Conservation (phyloP, 1,284 basidiomycete genomes). For the Amylostereum areolatum region DNA sequence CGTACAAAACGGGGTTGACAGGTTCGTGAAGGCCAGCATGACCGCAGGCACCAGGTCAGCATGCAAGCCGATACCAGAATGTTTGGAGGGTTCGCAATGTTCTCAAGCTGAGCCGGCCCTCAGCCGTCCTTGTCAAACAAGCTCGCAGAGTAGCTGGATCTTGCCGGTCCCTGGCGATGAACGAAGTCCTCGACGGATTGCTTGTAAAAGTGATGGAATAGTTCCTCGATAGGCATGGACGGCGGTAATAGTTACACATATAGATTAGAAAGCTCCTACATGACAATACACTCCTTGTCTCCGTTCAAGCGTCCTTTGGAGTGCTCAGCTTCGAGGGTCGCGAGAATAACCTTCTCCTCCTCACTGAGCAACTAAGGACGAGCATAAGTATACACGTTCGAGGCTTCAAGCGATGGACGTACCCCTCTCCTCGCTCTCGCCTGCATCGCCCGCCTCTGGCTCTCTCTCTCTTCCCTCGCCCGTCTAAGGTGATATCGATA, state of each 20-base stretch:
- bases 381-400: slow-evolving; percentile 4
- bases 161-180: too few relatives aligned
- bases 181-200: too few relatives aligned
- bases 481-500: slow-evolving; percentile 40
- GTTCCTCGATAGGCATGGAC: background rate
- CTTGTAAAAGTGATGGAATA: too few relatives aligned
- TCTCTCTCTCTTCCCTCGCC: slow-evolving; percentile 64
- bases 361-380: slow-evolving; percentile 26
- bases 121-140: too few relatives aligned
- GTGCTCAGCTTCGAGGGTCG: slow-evolving; percentile 37
- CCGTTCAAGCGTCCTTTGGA: slow-evolving; percentile 15
- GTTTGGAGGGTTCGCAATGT: too few relatives aligned
- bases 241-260: slow-evolving; percentile 1
- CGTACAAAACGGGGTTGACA: too few relatives aligned
- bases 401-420: slow-evolving; percentile 17
- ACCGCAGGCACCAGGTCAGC: too few relatives aligned
- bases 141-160: too few relatives aligned
- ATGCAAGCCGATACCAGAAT: too few relatives aligned
- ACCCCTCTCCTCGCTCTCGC: slow-evolving; percentile 67
- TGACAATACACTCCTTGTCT: slow-evolving; percentile 48
- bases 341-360: slow-evolving; percentile 56
- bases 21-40: too few relatives aligned
- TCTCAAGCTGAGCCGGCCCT: too few relatives aligned
- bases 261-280: slow-evolving; percentile 33
- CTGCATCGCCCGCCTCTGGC: slow-evolving; percentile 57